Base-by-base conservation (phyloP, 805 yeast species). In the Middelhovenomyces tepae region DNA sequence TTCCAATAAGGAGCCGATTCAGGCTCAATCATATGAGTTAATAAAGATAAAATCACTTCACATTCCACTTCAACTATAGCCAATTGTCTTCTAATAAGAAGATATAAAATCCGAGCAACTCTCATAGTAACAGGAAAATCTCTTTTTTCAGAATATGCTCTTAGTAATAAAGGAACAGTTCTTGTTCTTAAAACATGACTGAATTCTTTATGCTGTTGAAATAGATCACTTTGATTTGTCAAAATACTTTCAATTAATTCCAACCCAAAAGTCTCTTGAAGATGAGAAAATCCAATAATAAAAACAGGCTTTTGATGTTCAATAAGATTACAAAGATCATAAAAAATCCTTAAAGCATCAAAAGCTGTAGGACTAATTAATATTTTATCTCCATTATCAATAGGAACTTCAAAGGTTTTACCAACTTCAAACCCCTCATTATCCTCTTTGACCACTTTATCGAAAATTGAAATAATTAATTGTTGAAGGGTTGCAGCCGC, bases 401-500 rank as follows among this genome's bases (percentile, higher is more conserved):
- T 50, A 2, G 62, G 54, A 0, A 73, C 73, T 7, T 55, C 59
- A 43, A 46, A 47, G 9, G 42, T 35, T 29, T 36, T 42, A 2
- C 44, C 44, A 10, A 48, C 41, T 7, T 43, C 42, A 7, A 40
- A 51, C 3, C 45, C 50, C 7, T 38, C 15, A 6, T 51, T 46
- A 36, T 62, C 69, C 27, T 69, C 72, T 4, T 57, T 62, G 11
- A 51, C 43, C 29, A 74, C 67, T 49, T 73, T 67, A 36, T 89
- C 97, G 54, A 80, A 89, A 0, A 86, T 70, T 19, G 80, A 73
- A 22, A 80, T 73, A 28, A 86, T 68, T 27, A 91, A 59, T 53
- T 91, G 97, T 42, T 86, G 93, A 28, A 86, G 67, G 3, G 97
- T 85, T 2, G 97, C 98, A 31, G 84, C 76, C 0, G 97, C 95